These are phyloP conservation scores for Gracilaria caudata DNA, from an alignment of 23 red algal species.

Conservation along the genomic window DNA sequence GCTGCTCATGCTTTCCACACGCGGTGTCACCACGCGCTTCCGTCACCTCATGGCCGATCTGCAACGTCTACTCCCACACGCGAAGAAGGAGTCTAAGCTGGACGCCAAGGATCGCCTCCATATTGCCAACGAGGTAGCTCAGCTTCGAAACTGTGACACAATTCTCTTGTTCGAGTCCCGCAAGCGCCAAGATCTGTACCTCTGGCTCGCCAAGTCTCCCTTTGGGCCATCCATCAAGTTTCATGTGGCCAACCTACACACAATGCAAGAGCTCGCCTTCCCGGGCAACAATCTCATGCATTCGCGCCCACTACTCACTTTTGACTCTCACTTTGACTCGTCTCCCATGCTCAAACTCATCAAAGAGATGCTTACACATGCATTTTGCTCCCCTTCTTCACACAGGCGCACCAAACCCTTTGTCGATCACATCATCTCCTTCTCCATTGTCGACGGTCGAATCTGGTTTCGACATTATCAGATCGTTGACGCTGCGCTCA, in stretches of 20 bases:
- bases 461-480: constrained; percentile 98
- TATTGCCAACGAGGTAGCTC: constrained; percentile 85
- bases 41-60: constrained; percentile 96
- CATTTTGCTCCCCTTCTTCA: constrained; percentile 68
- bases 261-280: constrained; percentile 95
- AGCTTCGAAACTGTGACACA: constrained; percentile 82
- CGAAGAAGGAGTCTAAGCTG: constrained; percentile 93
- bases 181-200: constrained; percentile 92
- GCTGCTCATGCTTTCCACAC: constrained; percentile 87
- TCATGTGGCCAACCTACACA: constrained; percentile 89
- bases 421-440: constrained; percentile 88
- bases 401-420: constrained; percentile 89
- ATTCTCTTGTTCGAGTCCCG: constrained; percentile 85
- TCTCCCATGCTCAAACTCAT: constrained; percentile 60
- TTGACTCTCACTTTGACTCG: constrained; percentile 82
- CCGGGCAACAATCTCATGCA: constrained; percentile 85
- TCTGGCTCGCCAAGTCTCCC: constrained; percentile 88
- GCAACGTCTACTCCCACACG: constrained; percentile 81
- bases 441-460: constrained; percentile 78
- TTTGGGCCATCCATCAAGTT: constrained; percentile 90
- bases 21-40: constrained; percentile 82
- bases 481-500: constrained; percentile 81
- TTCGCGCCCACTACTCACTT: constrained; percentile 85
- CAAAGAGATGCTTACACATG: constrained; percentile 80
- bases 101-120: constrained; percentile 96